Evolutionary conservation across 2,329 filamentous ascomycete species (phyloP).

Genomic region (Tricladium varicosporioides): DNA sequence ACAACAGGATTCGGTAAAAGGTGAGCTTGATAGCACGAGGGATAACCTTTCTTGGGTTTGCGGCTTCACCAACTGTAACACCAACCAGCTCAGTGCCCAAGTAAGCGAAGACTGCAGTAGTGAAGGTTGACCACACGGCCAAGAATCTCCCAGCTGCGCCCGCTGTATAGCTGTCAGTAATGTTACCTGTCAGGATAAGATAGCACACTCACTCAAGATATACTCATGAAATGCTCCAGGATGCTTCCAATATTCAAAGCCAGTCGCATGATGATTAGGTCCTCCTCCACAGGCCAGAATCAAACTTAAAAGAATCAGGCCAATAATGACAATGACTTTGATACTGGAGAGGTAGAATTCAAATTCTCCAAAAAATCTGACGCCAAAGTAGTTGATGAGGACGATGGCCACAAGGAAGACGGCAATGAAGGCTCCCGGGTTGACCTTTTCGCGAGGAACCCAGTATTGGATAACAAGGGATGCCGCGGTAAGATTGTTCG

Average conservation of each 20-base stretch:
- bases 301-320: constrained; percentile 63
- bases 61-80: constrained; percentile 63
- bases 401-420: constrained; percentile 64
- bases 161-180: constrained; percentile 11
- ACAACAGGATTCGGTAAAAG: constrained; percentile 59
- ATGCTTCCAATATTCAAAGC: constrained; percentile 49
- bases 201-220: constrained; percentile 46
- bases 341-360: constrained; percentile 62
- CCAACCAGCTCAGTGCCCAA: constrained; percentile 61
- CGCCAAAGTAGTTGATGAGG: constrained; percentile 62
- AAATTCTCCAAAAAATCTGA: constrained; percentile 39
- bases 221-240: constrained; percentile 43
- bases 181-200: neutral
- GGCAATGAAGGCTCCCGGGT: constrained; percentile 78
- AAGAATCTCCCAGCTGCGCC: constrained; percentile 54
- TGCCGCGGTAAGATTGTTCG: constrained; percentile 78
- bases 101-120: constrained; percentile 59
- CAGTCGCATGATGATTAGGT: constrained; percentile 51
- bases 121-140: constrained; percentile 51
- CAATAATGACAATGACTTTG: constrained; percentile 67
- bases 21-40: constrained; percentile 63
- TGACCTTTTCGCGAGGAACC: constrained; percentile 61
- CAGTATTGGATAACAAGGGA: constrained; percentile 79
- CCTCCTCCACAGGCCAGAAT: constrained; percentile 65
- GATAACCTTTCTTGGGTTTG: constrained; percentile 63